These are phyloP conservation scores for Mortierella sp. DNA, from an alignment of 371 early-diverging fungal species.

Conservation along the genomic window DNA sequence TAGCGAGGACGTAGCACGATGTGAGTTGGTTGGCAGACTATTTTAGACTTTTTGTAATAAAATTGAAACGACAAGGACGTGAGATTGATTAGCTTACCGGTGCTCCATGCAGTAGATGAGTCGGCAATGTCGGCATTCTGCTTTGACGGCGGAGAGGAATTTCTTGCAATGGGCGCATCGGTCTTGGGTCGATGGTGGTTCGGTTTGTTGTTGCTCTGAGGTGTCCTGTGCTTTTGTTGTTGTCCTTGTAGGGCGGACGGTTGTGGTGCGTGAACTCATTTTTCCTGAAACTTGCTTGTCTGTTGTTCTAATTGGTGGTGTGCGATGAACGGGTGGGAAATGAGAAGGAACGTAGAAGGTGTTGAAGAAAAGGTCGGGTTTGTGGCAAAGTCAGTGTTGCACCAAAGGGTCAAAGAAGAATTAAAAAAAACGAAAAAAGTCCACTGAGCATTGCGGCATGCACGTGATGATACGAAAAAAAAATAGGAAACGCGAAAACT, in stretches of 20 bases:
- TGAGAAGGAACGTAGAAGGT: not conserved
- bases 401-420: no score
- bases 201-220: slow-evolving; percentile 16
- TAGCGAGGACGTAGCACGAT: not conserved
- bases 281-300: no score
- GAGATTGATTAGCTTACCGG: slow-evolving; percentile 29
- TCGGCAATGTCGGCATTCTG: slow-evolving; percentile 44
- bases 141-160: slow-evolving; percentile 48
- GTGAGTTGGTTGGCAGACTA: not conserved
- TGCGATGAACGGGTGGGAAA: not conserved
- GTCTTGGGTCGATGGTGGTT: slow-evolving; percentile 25
- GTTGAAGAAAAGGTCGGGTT: no score
- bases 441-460: not conserved
- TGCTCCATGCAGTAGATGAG: slow-evolving; percentile 50
- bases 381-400: no score
- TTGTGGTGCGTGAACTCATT: slow-evolving; percentile 45
- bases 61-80: not conserved
- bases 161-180: slow-evolving; percentile 52
- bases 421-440: not conserved
- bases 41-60: not conserved
- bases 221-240: slow-evolving; percentile 21
- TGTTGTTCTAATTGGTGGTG: not conserved
- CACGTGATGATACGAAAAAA: not conserved
- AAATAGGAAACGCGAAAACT: no score
- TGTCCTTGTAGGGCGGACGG: slow-evolving; percentile 40